Conservation (phyloP, 2,329 filamentous ascomycete species). For the Fusarium bulbicola region DNA sequence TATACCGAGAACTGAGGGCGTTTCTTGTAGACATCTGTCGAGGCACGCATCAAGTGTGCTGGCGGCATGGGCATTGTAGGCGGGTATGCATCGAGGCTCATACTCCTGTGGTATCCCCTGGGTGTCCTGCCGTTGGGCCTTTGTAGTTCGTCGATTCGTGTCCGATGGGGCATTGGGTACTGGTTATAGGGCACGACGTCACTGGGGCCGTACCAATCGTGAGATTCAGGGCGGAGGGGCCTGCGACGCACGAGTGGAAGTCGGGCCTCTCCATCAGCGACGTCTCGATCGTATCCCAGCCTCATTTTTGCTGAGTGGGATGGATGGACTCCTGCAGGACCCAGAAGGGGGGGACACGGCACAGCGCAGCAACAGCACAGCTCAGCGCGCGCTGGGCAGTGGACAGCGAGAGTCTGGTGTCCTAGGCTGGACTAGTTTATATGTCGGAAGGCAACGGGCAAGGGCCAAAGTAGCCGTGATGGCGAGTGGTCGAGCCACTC, state of each 20-base stretch:
- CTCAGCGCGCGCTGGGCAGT: conserved; percentile 5
- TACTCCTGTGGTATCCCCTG: conserved; percentile 40
- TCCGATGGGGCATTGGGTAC: conserved; percentile 43
- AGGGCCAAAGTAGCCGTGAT: conserved; percentile 30
- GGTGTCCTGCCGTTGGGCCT: conserved; percentile 45
- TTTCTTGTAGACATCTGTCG: conserved; percentile 45
- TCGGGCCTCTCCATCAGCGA: conserved; percentile 41
- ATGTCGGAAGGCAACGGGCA: conserved; percentile 24
- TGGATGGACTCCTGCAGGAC: conserved; percentile 28
- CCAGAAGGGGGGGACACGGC: conserved; percentile 17
- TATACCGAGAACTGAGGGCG: conserved; percentile 42
- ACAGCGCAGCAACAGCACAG: conserved; percentile 42
- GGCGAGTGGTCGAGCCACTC: conserved; percentile 39
- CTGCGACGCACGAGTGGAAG: conserved; percentile 42
- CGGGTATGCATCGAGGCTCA: conserved; percentile 43
- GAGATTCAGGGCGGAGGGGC: conserved; percentile 37
- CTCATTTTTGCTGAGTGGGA: conserved; percentile 43
- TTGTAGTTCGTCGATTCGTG: conserved; percentile 44
- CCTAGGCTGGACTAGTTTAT: conserved; percentile 33
- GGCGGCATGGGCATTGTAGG: conserved; percentile 43
- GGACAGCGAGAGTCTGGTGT: conserved; percentile 13
- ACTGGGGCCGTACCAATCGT: conserved; percentile 41
- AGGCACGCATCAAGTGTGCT: conserved; percentile 40
- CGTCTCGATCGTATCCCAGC: conserved; percentile 46
- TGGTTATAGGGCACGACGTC: conserved; percentile 39